Base-by-base conservation (phyloP, 2,329 filamentous ascomycete genomes). In the Nemania diffusa region DNA sequence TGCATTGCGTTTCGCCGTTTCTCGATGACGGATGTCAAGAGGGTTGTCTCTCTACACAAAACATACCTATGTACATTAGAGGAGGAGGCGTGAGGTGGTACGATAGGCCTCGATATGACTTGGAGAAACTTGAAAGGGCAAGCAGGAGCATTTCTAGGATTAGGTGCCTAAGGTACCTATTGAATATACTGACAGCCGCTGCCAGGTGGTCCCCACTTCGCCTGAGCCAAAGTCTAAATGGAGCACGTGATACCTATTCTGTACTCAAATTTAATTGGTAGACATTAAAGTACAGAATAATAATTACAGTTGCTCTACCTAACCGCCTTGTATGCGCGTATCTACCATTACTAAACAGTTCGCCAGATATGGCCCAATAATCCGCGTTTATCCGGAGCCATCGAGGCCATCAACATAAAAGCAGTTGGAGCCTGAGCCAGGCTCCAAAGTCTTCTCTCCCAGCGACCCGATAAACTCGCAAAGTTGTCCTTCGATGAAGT, bases 391-490 rank as follows among this genome's bases (percentile, higher is more conserved):
- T 9, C 9, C 29, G 29, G 29, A 15, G 13, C 42, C 26, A 29
- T 67, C 64, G 6, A 67, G 52, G 17, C 29, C 58, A 51, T 62
- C 50, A n/a, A 64, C 20, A 17, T 70, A 65, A 26, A 64, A 59
- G 62, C 73, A 74, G 44, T 73, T 60, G 11, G 67, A 58, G 0
- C 71, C 69, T 15, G 58, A 64, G 15, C 67, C 71, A 8, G 64
- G 56, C 26, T 67, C 50, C 20, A 74, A 72, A 24, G 67, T 68
- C 58, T 22, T 66, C 40, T 61, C 42, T 6, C 73, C 73, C 9
- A 73, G n/a, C 17, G 60, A 42, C 17, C 72, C 73, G 51, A 75
- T 66, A 26, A 74, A 75, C 58, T 74, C 72, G 68, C 73, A 75
- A 6, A 72, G 69, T 61, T 75, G 56, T 37, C 73, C 73, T 40